Conservation (phyloP, 1,284 basidiomycete species). For the Paramarasmius palmivorus region DNA sequence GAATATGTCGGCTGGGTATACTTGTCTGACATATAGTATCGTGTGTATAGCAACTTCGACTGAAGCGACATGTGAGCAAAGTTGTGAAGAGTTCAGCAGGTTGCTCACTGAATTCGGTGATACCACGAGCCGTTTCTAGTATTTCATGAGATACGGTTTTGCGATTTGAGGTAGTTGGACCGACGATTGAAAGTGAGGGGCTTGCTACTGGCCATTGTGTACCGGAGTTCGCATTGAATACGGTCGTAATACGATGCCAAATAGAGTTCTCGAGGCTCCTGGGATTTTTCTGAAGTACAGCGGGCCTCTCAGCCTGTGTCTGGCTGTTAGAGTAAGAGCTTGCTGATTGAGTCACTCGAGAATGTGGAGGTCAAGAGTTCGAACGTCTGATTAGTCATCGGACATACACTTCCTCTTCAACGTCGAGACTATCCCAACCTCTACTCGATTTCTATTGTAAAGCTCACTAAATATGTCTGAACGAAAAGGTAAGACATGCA, state of each 20-base stretch:
- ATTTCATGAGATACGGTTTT: not conserved
- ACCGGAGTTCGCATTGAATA: too few relatives aligned
- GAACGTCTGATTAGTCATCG: too few relatives aligned
- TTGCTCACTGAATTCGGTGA: constrained; percentile 64
- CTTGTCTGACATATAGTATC: constrained; percentile 85
- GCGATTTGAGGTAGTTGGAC: constrained; percentile 10
- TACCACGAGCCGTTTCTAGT: constrained; percentile 58
- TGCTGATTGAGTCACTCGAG: too few relatives aligned
- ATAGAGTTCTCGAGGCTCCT: too few relatives aligned
- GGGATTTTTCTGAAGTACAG: too few relatives aligned
- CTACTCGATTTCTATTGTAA: not conserved
- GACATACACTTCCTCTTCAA: not conserved
- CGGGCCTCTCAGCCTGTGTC: too few relatives aligned
- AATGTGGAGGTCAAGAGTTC: too few relatives aligned
- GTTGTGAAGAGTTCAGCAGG: too few relatives aligned
- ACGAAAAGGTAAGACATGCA: constrained; percentile 67
- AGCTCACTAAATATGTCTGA: constrained; percentile 71
- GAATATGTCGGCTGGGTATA: constrained; percentile 90
- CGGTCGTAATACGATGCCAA: too few relatives aligned
- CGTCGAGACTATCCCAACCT: not conserved
- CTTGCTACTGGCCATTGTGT: constrained; percentile 21
- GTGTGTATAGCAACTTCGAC: constrained; percentile 94
- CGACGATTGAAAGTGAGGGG: constrained; percentile 43
- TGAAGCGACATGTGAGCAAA: constrained; percentile 28
- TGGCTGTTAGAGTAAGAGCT: constrained; percentile 26